phyloP scores from a whole-genome alignment of 2,329 filamentous ascomycete species.

The Pseudogymnoascus sp. region DNA sequence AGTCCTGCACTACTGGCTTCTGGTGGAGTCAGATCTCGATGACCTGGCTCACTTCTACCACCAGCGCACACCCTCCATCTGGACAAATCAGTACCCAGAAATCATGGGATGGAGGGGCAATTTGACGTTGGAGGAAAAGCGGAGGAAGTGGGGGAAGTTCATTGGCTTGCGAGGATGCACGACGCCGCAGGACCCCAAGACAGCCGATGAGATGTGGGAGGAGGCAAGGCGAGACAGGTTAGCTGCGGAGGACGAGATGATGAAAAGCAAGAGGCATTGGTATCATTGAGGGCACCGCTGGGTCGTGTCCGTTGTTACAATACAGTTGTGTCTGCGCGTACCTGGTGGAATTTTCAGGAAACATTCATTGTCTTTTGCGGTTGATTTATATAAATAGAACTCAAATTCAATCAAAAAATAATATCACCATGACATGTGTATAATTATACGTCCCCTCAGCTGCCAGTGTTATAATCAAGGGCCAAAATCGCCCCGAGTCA shows the following conservation, averaged over 20 bases:
- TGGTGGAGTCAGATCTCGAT: constrained; percentile 65
- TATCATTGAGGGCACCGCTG: neutral
- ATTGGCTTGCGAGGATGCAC: constrained; percentile 62
- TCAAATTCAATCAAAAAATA: constrained; percentile 5
- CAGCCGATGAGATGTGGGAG: constrained; percentile 32
- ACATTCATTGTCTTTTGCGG: neutral
- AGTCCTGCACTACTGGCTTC: constrained; percentile 64
- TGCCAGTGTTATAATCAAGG: neutral
- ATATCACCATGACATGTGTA: neutral
- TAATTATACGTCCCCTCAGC: neutral
- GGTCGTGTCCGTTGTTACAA: neutral
- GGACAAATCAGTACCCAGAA: constrained; percentile 55
- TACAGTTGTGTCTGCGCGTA: neutral
- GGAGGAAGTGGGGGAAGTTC: constrained; percentile 64
- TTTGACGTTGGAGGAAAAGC: constrained; percentile 53
- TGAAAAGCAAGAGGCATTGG: neutral
- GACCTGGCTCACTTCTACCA: constrained; percentile 65
- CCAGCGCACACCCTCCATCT: constrained; percentile 52
- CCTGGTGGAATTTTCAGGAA: neutral
- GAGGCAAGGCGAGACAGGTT: constrained; percentile 25
- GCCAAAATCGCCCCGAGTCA: neutral
- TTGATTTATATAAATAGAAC: neutral
- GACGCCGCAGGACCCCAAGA: constrained; percentile 33
- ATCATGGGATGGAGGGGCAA: constrained; percentile 54
- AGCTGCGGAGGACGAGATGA: constrained; percentile 4